Evolutionary conservation across 164 flowering plant species (phyloP).

Genomic region (Magnolia officinalis): DNA sequence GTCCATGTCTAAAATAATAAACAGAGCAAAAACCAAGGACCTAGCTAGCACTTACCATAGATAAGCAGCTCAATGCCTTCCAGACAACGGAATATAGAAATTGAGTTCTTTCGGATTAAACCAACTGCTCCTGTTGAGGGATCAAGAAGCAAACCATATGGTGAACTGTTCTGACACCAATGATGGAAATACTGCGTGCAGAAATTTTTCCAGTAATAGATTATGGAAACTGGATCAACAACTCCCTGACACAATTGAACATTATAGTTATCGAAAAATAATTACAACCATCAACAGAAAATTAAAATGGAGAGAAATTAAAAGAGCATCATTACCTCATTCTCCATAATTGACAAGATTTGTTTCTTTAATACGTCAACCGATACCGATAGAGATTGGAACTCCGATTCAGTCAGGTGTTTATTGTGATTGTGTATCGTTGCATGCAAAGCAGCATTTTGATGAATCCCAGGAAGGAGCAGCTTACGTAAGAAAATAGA

Average conservation of each 20-base stretch:
- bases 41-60: slow-evolving; percentile 45
- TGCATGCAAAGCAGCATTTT: slow-evolving; percentile 47
- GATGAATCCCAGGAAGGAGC: slow-evolving; percentile 73
- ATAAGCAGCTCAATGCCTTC: slow-evolving; percentile 68
- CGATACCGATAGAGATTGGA: slow-evolving; percentile 54
- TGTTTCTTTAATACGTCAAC: slow-evolving; percentile 66
- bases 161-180: slow-evolving; percentile 71
- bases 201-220: slow-evolving; percentile 64
- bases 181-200: slow-evolving; percentile 55
- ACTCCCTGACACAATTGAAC: slow-evolving; percentile 43
- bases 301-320: not conserved
- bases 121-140: slow-evolving; percentile 60
- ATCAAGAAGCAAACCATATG: slow-evolving; percentile 58
- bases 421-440: slow-evolving; percentile 63
- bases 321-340: slow-evolving; percentile 46
- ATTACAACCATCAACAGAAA: not conserved
- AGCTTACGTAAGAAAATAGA: slow-evolving; percentile 76
- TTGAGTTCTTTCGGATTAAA: slow-evolving; percentile 57
- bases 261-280: not conserved
- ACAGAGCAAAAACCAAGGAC: not conserved
- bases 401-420: slow-evolving; percentile 63
- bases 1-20: slow-evolving; percentile 1
- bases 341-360: slow-evolving; percentile 64
- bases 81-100: slow-evolving; percentile 68
- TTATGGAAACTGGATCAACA: slow-evolving; percentile 44